A percentile compares a stretch with the other conserved stretches of the same genome.
Conservation (phyloP, 192 early-diverging fungal species). For the Phycomyces blakesleeanus region DNA sequence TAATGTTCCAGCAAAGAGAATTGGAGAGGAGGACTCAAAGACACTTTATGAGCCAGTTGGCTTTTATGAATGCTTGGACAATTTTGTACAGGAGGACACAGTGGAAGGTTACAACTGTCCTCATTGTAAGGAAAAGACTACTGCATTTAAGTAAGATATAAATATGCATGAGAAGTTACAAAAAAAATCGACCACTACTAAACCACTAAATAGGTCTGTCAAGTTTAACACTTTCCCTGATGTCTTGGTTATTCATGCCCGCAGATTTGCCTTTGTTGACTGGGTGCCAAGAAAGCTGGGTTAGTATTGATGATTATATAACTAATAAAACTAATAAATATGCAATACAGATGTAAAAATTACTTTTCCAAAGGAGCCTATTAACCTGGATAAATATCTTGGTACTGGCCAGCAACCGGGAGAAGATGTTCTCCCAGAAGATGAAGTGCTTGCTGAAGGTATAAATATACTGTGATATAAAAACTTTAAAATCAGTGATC, state of each 20-base stretch:
- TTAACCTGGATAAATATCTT: slow-evolving; percentile 69
- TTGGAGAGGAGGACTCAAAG: slow-evolving; percentile 15
- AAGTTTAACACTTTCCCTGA: slow-evolving; percentile 77
- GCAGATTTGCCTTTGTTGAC: slow-evolving; percentile 72
- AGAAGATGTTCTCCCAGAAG: slow-evolving; percentile 80
- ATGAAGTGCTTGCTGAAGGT: slow-evolving; percentile 27
- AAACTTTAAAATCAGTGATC: neutral
- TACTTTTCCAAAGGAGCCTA: slow-evolving; percentile 43
- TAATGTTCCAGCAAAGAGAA: slow-evolving; percentile 56
- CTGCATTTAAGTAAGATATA: slow-evolving; percentile 49
- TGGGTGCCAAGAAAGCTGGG: slow-evolving; percentile 75
- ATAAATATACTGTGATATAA: neutral
- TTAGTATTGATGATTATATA: slow-evolving; percentile 15
- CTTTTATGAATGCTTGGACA: slow-evolving; percentile 64
- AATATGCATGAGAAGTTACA: neutral
- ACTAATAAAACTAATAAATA: neutral
- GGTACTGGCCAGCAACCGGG: slow-evolving; percentile 59
- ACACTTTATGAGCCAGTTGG: slow-evolving; percentile 51
- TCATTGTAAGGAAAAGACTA: slow-evolving; percentile 53
- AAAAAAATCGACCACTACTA: neutral
- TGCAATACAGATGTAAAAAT: slow-evolving; percentile 48
- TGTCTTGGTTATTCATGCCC: slow-evolving; percentile 65
- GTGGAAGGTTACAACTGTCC: slow-evolving; percentile 64
- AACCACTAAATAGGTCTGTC: slow-evolving; percentile 10
- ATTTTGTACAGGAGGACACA: slow-evolving; percentile 46